Base-by-base conservation (phyloP, 2,329 filamentous ascomycete species). In the Botrytis galanthina region DNA sequence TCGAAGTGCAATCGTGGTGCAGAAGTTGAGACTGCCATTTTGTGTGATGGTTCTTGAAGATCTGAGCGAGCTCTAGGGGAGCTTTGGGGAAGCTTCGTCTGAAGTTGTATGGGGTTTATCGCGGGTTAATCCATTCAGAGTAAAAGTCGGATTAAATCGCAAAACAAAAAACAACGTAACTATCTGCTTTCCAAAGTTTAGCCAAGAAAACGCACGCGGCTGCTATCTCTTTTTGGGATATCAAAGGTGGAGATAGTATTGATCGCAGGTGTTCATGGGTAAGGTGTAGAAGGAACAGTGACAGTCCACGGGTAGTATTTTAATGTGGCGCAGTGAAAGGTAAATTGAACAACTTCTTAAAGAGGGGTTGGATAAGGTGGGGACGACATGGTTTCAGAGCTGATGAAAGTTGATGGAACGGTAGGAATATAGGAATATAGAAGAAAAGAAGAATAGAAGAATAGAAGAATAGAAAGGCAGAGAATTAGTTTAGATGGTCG, bases 1-100 rank as follows among this genome's bases (percentile, higher is more conserved):
- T 79, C 75, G 74, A 78, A 80, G 66, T 77, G 70, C 54, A 72
- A 70, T 78, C 78, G 76, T 51, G 68, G 76, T 69, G 78, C 74
- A 59, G 70, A 26, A 42, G 77, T 76, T 51, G 77, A 72, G 37
- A 76, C 73, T 54, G 77, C 79, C 79, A 80, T 80, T 42, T 63
- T 59, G 44, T 37, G 16, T 46, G 9, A 22, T n/a, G 26, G 5
- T 35, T 10, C 26, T 62, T 51, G 42, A 35, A 32, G 39, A 26
- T 39, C 37, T n/a, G 35, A 35, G 39, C 54, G 35, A 54, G 32
- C 57, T 71, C 61, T 46, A 9, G 42, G 46, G 63, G 22, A 32
- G 57, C 8, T 70, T 29, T 68, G 29, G 14, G 51, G 35, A 54
- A 69, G 48, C 39, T 54, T 68, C 64, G 46, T 54, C 46, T 37